Base-by-base conservation (phyloP, 208 protist genomes). In the Naegleria lovaniensis region DNA sequence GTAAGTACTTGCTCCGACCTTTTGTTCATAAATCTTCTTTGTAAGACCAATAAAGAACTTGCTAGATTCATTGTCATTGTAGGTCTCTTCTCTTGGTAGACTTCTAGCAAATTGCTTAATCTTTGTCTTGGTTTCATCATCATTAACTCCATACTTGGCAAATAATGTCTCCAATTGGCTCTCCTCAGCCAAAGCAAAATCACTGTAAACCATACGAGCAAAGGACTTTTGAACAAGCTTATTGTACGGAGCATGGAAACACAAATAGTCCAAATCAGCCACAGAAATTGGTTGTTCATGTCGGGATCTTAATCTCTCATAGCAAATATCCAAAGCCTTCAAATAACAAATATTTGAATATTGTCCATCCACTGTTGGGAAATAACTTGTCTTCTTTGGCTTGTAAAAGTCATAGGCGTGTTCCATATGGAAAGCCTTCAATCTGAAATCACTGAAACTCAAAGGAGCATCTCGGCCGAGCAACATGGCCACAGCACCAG, bases 341-440 rank as follows among this genome's bases (percentile, higher is more conserved):
- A 97, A 93, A 92, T 97, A 98, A 85, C 94, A 96, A 40, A 51
- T 86, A 76, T 95, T 94, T 22, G 95, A 97, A 25, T 97, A 93
- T 41, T 95, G 92, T 43, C 96, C 96, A 89, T 97, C 95, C 5
- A 98, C 96, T 22, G 90, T 75, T 41, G 97, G 96, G 92, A 98
- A 97, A 91, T 96, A 94, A 59, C 93, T 94, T n/a, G 86, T 59
- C n/a, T 96, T 67, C 67, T 95, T 88, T 75, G 96, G 96, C 92
- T 98, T 98, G 93, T 97, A 98, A 87, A 98, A 98, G 91, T 98
- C 97, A 41, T 94, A 98, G 6, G 92, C 94, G 92, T 98, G 93
- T 90, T 95, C 92, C 58, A 96, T 93, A 91, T 96, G 92, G 36
- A 92, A 92, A 59, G 90, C 92, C 67, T 95, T 90, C 38, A 41